A percentile compares a stretch with the other conserved stretches of the same genome.
Conservation (phyloP, 345 rosid genomes). For the Geranium brycei region DNA sequence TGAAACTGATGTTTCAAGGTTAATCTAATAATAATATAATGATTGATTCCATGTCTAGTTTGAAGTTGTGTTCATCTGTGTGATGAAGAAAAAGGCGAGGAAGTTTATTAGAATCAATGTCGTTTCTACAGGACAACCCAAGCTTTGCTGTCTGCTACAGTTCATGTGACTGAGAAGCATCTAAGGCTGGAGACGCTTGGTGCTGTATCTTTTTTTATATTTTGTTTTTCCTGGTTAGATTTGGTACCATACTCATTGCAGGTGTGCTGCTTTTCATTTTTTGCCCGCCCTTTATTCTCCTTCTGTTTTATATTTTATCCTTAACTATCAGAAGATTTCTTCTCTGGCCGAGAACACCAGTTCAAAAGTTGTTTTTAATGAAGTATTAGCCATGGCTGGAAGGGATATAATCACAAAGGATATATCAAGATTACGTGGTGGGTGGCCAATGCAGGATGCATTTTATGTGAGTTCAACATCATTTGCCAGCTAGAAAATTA, state of each 20-base stretch:
- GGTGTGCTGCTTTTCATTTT: conserved; percentile 3
- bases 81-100: background rate
- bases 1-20: conserved; percentile 72
- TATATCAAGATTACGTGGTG: conserved; percentile 91
- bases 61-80: background rate
- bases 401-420: conserved; percentile 88
- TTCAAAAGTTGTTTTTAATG: conserved; percentile 61
- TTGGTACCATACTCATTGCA: conserved; percentile 6
- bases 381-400: conserved; percentile 74
- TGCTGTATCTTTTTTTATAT: conserved; percentile 52
- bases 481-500: conserved; percentile 2
- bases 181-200: conserved; percentile 81
- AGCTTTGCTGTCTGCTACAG: conserved; percentile 74
- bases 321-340: conserved; percentile 50
- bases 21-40: background rate
- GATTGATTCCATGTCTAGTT: background rate
- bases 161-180: conserved; percentile 76
- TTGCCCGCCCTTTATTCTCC: background rate
- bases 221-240: conserved; percentile 1
- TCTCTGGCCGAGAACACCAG: conserved; percentile 73
- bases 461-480: conserved; percentile 53
- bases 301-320: conserved; percentile 12
- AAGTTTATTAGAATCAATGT: background rate
- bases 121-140: conserved; percentile 62
- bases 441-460: conserved; percentile 98